Percentiles rank a stretch among this genome's conserved stretches.
These are phyloP conservation scores for Fusarium pilosicola DNA, from an alignment of 2,329 filamentous ascomycete species.

Conservation along the genomic window DNA sequence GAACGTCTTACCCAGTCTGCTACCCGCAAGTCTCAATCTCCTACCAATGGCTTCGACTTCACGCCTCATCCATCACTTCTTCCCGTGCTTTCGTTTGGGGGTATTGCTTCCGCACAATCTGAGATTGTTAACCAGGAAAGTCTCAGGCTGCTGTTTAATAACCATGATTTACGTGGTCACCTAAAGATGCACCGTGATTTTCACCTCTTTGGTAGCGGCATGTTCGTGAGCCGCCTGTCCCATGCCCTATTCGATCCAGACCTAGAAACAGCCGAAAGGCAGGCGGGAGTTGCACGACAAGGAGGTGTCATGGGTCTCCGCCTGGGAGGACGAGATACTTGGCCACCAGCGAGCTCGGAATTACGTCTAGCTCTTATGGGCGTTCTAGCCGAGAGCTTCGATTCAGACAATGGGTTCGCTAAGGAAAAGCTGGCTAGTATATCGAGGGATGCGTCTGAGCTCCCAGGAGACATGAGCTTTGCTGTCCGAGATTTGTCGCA, in stretches of 20 bases:
- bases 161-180: conserved; percentile 77
- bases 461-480: conserved; percentile 82
- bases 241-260: conserved; percentile 88
- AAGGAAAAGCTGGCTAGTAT: conserved; percentile 43
- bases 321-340: conserved; percentile 81
- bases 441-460: conserved; percentile 48
- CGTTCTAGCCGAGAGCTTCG: conserved; percentile 80
- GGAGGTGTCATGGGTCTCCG: conserved; percentile 83
- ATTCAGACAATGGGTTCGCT: conserved; percentile 38
- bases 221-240: conserved; percentile 82
- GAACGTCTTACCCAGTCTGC: conserved; percentile 50
- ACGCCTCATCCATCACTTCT: conserved; percentile 67
- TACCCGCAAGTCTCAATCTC: conserved; percentile 42
- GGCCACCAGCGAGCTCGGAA: conserved; percentile 95
- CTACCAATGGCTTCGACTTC: conserved; percentile 46
- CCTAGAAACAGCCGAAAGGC: conserved; percentile 80
- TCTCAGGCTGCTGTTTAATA: conserved; percentile 77
- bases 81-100: conserved; percentile 79
- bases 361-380: conserved; percentile 90
- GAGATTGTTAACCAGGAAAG: conserved; percentile 81
- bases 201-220: conserved; percentile 84
- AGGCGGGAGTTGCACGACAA: conserved; percentile 72
- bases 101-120: conserved; percentile 78
- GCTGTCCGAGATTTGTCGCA: conserved; percentile 82
- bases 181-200: conserved; percentile 80